A percentile compares a stretch with the other conserved stretches of the same genome.
Conservation (phyloP, 768 basidiomycete species). For the Xanthoconium purpureum region DNA sequence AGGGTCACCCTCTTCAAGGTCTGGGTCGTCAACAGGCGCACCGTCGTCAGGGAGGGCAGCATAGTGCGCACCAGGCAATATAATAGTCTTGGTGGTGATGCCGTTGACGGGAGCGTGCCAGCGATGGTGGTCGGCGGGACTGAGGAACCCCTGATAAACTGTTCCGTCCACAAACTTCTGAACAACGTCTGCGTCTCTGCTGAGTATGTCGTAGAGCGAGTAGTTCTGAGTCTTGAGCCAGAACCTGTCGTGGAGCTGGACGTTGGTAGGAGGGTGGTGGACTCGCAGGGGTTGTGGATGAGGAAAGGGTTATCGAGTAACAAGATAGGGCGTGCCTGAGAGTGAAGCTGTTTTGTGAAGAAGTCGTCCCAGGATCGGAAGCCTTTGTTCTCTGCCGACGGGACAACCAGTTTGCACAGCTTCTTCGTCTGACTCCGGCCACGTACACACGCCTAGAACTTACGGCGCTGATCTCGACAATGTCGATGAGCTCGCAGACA, state of each 20-base stretch:
- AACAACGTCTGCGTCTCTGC: conserved; percentile 21
- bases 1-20: conserved; percentile 5
- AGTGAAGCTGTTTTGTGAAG: neutral
- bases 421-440: too few species aligned
- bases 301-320: neutral
- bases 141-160: conserved; percentile 37
- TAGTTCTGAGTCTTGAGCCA: conserved; percentile 60
- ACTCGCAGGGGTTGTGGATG: conserved; percentile 49
- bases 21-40: neutral
- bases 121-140: too few species aligned
- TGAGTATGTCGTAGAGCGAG: conserved; percentile 53
- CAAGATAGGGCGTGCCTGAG: neutral
- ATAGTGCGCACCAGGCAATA: too few species aligned
- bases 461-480: too few species aligned
- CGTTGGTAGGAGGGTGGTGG: conserved; percentile 38
- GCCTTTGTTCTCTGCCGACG: neutral
- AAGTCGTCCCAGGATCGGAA: neutral
- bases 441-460: too few species aligned
- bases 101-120: too few species aligned
- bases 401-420: neutral
- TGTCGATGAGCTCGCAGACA: too few species aligned
- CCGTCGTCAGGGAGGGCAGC: conserved; percentile 10
- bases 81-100: too few species aligned
- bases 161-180: conserved; percentile 45
- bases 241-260: conserved; percentile 45